Conservation (phyloP, 2,329 filamentous ascomycete genomes). For the Xenosphaeropsis pyriputrescens region DNA sequence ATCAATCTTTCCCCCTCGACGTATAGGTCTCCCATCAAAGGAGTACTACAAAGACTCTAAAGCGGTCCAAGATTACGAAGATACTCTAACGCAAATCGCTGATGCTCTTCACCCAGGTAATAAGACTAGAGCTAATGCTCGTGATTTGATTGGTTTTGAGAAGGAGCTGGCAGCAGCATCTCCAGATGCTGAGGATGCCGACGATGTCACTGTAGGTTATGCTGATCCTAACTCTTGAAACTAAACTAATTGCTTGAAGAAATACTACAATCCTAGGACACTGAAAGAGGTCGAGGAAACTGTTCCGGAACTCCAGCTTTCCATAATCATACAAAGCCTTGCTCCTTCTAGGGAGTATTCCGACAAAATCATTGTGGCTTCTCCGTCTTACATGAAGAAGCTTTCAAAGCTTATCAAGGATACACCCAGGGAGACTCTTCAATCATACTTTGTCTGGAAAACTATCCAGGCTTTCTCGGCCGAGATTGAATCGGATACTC, state of each 20-base stretch:
- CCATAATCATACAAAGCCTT: conserved; percentile 33
- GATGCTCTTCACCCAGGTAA: conserved; percentile 9
- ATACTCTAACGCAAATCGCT: conserved; percentile 20
- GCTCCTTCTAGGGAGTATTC: conserved; percentile 33
- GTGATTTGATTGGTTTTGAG: conserved; percentile 40
- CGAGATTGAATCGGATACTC: conserved; percentile 40
- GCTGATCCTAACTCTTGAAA: background rate
- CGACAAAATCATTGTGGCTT: conserved; percentile 40
- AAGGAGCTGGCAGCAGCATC: conserved; percentile 43
- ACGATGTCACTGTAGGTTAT: conserved; percentile 38
- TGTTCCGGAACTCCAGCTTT: conserved; percentile 38
- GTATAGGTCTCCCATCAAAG: conserved; percentile 44
- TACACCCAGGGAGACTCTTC: conserved; percentile 37
- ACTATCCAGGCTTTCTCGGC: conserved; percentile 35
- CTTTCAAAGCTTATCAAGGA: conserved; percentile 38
- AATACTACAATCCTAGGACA: conserved; percentile 51
- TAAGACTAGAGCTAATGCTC: conserved; percentile 7
- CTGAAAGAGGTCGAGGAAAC: conserved; percentile 38
- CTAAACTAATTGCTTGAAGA: conserved; percentile 16
- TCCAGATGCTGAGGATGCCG: conserved; percentile 38
- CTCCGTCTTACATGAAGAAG: conserved; percentile 43
- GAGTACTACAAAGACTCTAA: conserved; percentile 42
- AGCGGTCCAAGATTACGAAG: conserved; percentile 33
- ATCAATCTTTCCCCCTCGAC: conserved; percentile 25
- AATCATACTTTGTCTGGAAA: conserved; percentile 52